phyloP scores from a whole-genome alignment of 257 asterid genomes.

The Voacanga thouarsii region DNA sequence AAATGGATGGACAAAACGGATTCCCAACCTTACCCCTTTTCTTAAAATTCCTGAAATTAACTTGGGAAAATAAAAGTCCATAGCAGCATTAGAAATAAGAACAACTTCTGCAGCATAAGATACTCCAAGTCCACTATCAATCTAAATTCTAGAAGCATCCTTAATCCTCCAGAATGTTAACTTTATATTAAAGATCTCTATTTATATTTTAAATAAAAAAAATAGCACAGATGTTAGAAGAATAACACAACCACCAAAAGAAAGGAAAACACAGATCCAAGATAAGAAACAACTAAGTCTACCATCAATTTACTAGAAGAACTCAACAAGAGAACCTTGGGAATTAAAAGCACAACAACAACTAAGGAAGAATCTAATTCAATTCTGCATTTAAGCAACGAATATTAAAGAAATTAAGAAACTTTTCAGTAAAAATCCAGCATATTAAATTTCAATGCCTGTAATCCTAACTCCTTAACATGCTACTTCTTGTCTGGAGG shows the following conservation, averaged over 20 bases:
- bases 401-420: slow-evolving; percentile 7
- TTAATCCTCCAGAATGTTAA: not conserved
- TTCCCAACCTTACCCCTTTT: not conserved
- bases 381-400: slow-evolving; percentile 1
- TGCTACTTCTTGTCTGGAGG: slow-evolving; percentile 9
- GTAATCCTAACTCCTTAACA: slow-evolving; percentile 16
- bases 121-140: not conserved
- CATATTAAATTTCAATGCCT: slow-evolving; percentile 3
- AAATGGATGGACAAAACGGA: not conserved
- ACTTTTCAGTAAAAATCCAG: slow-evolving; percentile 8
- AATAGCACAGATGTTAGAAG: not conserved
- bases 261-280: not conserved
- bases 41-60: not conserved
- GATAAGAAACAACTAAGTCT: not conserved
- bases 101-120: not conserved
- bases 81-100: not conserved
- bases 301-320: not conserved
- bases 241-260: not conserved
- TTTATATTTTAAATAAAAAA: too few species aligned
- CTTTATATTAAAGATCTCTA: not conserved
- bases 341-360: not conserved
- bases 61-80: not conserved
- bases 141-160: not conserved
- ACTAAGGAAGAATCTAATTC: slow-evolving; percentile 6
- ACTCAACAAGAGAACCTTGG: too few species aligned